A percentile compares a stretch with the other conserved stretches of the same genome.
These are phyloP conservation scores for Dendrobium huoshanense DNA, from an alignment of 106 monocot species.

Conservation along the genomic window DNA sequence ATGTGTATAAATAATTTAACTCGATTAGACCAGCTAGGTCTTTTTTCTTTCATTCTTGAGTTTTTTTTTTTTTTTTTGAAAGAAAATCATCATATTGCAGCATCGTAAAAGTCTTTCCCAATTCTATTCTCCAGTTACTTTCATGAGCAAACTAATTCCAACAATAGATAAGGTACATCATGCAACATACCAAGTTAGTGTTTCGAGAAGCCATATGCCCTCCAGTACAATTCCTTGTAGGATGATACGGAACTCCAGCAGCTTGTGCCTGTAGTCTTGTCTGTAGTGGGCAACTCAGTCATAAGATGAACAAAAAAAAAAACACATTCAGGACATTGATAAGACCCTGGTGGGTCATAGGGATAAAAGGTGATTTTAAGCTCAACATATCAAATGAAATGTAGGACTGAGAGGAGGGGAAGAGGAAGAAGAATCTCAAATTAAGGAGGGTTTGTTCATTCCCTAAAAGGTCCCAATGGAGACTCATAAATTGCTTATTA, in stretches of 20 bases:
- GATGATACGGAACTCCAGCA: constrained; percentile 58
- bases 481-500: no score
- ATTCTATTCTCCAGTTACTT: background rate
- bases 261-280: constrained; percentile 95
- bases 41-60: background rate
- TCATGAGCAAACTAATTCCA: background rate
- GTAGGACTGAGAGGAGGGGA: no score
- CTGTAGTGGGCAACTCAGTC: constrained; percentile 25
- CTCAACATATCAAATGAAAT: no score
- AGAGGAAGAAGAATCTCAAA: no score
- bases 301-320: background rate
- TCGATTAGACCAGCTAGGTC: background rate
- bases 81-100: background rate
- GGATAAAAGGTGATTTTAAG: no score
- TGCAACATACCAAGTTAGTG: constrained; percentile 5
- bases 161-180: background rate
- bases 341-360: no score
- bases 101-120: background rate
- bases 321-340: background rate
- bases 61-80: background rate
- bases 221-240: constrained; percentile 15
- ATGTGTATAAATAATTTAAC: background rate
- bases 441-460: no score
- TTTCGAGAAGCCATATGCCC: constrained; percentile 12
- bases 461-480: no score